Evolutionary conservation across 139 green algal species (phyloP), one percentile per base, ranked within the genome.

Genomic region (Spirogloea muscicola): DNA sequence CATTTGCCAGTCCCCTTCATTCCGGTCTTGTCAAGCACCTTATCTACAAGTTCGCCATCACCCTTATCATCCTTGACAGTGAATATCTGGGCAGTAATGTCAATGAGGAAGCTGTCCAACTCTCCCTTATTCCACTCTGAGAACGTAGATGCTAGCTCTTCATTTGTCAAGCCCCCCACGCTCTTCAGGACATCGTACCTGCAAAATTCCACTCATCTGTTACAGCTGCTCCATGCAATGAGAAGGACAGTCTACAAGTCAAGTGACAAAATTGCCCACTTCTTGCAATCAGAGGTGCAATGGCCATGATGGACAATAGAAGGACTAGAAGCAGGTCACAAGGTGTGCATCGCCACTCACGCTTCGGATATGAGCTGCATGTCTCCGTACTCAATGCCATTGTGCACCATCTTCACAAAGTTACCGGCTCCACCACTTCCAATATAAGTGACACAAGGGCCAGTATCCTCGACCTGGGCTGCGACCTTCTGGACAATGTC

Each of bases 321-420:
- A n/a, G n/a, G n/a, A n/a, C n/a, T n/a, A n/a, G n/a, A n/a, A n/a
- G n/a, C n/a, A n/a, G n/a, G n/a, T n/a, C n/a, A n/a, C n/a, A n/a
- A n/a, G n/a, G n/a, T n/a, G n/a, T n/a, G n/a, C n/a, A n/a, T n/a
- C n/a, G n/a, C n/a, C n/a, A 74, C 72, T 72, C 63, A 80, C 72
- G 82, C 74, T 67, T 98, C 93, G n/a, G 85, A 83, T 77, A 96
- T 96, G 66, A 98, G 88, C 90, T 98, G 94, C 95, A 99, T 99
- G 86, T 99, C 95, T 6, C 94, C 95, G 74, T 99, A 99, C 89
- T 99, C 95, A 76, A 99, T 99, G 79, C 95, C 95, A 80, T 99
- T 99, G 90, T 99, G 95, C 68, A 99, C 92, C 95, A 98, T 98
- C 90, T 99, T 99, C 7, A 99, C 95, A 68, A 93, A 99, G 87